A percentile compares a stretch with the other conserved stretches of the same genome.
phyloP scores from a whole-genome alignment of 192 early-diverging fungal genomes.

The Endogone sp. region DNA sequence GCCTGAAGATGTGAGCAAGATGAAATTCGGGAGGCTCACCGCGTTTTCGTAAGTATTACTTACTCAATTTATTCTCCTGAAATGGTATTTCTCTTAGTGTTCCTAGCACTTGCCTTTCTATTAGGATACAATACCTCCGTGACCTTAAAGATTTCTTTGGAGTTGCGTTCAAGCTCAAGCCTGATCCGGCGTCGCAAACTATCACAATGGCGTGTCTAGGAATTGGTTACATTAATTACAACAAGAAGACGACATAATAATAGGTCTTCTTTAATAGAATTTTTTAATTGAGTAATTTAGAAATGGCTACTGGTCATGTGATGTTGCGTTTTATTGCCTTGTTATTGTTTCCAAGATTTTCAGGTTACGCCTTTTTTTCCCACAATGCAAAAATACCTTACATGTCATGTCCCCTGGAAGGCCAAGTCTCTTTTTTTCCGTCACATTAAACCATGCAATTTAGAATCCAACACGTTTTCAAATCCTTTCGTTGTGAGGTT shows the following conservation, averaged over 20 bases:
- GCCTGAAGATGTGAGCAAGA: slow-evolving; percentile 91
- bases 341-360: too few species aligned
- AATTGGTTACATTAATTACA: slow-evolving; percentile 84
- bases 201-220: slow-evolving; percentile 84
- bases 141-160: slow-evolving; percentile 90
- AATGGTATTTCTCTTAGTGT: not conserved
- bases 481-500: too few species aligned
- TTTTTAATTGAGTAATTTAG: too few species aligned
- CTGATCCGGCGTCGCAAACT: slow-evolving; percentile 43
- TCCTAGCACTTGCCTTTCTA: not conserved
- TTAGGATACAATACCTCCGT: slow-evolving; percentile 85
- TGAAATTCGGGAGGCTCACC: slow-evolving; percentile 79
- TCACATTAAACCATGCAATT: too few species aligned
- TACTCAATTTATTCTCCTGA: not conserved
- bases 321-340: too few species aligned
- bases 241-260: slow-evolving; percentile 79
- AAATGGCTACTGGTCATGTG: too few species aligned
- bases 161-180: slow-evolving; percentile 86
- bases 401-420: too few species aligned
- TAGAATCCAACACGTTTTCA: too few species aligned
- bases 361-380: too few species aligned
- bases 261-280: too few species aligned
- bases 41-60: slow-evolving; percentile 69
- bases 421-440: too few species aligned
- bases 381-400: too few species aligned